These are phyloP conservation scores for Niveomyces coronatus DNA, from an alignment of 2,329 filamentous ascomycete genomes.

Conservation along the genomic window DNA sequence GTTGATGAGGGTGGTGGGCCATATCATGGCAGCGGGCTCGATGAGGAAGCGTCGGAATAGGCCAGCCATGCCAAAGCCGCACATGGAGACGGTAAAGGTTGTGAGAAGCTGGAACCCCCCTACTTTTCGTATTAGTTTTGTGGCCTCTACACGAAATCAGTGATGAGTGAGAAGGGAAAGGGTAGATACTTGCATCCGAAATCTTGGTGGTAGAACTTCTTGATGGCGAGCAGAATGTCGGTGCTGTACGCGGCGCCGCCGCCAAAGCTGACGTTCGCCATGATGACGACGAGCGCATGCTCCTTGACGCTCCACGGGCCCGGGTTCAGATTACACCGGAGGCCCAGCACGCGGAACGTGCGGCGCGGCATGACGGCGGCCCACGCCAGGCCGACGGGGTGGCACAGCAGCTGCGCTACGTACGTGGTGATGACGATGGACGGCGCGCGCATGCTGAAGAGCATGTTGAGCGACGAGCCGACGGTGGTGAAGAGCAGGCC, in stretches of 20 bases:
- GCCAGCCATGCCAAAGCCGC: slow-evolving; percentile 30
- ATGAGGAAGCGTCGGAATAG: slow-evolving; percentile 45
- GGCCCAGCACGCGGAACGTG: slow-evolving; percentile 14
- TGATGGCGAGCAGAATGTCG: slow-evolving; percentile 33
- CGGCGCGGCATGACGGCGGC: slow-evolving; percentile 28
- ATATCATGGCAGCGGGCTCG: slow-evolving; percentile 51
- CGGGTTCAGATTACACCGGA: slow-evolving; percentile 24
- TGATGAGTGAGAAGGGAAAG: no score
- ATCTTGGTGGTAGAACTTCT: slow-evolving; percentile 28
- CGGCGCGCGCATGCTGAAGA: slow-evolving; percentile 36
- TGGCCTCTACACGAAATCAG: no score
- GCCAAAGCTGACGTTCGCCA: slow-evolving; percentile 37
- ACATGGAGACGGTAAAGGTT: slow-evolving; percentile 26
- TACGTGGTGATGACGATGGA: slow-evolving; percentile 34
- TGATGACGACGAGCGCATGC: slow-evolving; percentile 34
- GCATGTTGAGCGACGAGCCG: slow-evolving; percentile 36
- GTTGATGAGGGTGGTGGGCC: slow-evolving; percentile 41
- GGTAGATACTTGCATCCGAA: slow-evolving; percentile 18
- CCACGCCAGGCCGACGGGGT: slow-evolving; percentile 29
- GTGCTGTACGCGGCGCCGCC: slow-evolving; percentile 31
- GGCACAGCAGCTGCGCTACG: slow-evolving; percentile 34
- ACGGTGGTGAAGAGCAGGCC: slow-evolving; percentile 34
- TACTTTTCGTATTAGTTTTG: no score
- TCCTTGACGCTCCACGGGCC: slow-evolving; percentile 38
- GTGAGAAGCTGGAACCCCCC: slow-evolving; percentile 27